These are phyloP conservation scores for Epichloe hybrida DNA, from an alignment of 2,329 filamentous ascomycete species.

Conservation along the genomic window DNA sequence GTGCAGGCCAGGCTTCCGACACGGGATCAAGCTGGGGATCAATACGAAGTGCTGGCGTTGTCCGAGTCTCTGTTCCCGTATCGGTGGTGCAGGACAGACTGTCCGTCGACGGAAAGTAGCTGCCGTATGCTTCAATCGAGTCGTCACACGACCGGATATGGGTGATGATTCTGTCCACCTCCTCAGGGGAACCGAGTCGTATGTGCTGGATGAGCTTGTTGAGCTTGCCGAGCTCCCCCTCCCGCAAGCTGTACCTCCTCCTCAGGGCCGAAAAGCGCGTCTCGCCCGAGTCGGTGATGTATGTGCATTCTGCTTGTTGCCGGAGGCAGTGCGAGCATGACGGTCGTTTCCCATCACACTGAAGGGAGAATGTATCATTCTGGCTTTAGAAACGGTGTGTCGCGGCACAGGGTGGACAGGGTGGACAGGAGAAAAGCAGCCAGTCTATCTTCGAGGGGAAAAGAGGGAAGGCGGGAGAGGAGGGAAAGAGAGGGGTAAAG, in stretches of 20 bases:
- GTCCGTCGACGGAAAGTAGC: not conserved
- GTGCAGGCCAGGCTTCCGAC: not conserved
- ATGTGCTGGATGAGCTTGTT: not conserved
- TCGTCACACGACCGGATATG: not conserved
- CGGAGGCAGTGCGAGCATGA: slow-evolving; percentile 1
- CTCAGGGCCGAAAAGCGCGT: slow-evolving; percentile 2
- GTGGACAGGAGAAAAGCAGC: no score
- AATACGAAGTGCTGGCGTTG: not conserved
- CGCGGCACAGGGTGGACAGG: no score
- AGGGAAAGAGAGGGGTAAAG: not conserved
- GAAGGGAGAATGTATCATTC: not conserved
- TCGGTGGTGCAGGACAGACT: not conserved
- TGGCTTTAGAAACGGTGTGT: not conserved
- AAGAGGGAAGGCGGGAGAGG: no score
- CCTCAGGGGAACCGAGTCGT: not conserved
- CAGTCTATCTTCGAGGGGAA: no score
- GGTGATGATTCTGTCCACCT: not conserved
- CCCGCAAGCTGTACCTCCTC: not conserved
- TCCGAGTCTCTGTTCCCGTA: not conserved
- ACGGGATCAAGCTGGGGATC: not conserved
- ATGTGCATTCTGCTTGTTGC: not conserved
- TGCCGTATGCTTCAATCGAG: not conserved
- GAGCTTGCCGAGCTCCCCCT: slow-evolving; percentile 1
- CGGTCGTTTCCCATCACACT: slow-evolving; percentile 3
- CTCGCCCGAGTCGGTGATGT: slow-evolving; percentile 1